phyloP scores from a whole-genome alignment of 768 basidiomycete genomes.

The Grammothele lineata region DNA sequence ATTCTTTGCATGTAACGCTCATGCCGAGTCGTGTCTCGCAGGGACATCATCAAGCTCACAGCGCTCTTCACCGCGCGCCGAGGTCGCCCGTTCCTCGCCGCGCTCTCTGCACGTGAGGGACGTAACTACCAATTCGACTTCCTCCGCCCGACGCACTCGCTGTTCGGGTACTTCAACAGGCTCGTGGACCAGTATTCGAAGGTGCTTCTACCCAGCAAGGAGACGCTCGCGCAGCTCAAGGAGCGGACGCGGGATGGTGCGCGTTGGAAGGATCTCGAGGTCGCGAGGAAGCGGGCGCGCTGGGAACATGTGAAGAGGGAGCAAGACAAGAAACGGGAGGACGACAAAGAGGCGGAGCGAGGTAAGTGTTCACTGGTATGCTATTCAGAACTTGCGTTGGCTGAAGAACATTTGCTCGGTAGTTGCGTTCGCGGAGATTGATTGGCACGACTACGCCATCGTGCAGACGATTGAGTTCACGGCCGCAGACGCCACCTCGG shows the following conservation, averaged over 20 bases:
- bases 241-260: slow-evolving; percentile 60
- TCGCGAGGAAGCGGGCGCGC: slow-evolving; percentile 73
- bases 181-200: slow-evolving; percentile 95
- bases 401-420: slow-evolving; percentile 4
- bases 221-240: slow-evolving; percentile 65
- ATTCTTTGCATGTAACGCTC: background rate
- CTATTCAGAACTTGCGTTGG: background rate
- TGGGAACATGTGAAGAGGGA: slow-evolving; percentile 87
- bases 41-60: slow-evolving; percentile 94
- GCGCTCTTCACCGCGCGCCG: slow-evolving; percentile 93
- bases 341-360: slow-evolving; percentile 90
- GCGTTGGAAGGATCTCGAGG: slow-evolving; percentile 75
- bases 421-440: slow-evolving; percentile 96
- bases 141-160: slow-evolving; percentile 89
- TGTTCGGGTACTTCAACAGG: slow-evolving; percentile 95
- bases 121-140: slow-evolving; percentile 99
- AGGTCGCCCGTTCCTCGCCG: slow-evolving; percentile 80
- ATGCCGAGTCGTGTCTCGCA: too few relatives aligned
- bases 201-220: slow-evolving; percentile 79
- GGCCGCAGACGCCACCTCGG: slow-evolving; percentile 81
- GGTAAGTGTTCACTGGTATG: slow-evolving; percentile 42
- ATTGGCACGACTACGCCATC: slow-evolving; percentile 99
- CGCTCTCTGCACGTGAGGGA: slow-evolving; percentile 83
- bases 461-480: slow-evolving; percentile 99
- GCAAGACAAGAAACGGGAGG: slow-evolving; percentile 79